Evolutionary conservation across 23 red algal genomes (phyloP).

Genomic region (Gracilaria vermiculophylla): DNA sequence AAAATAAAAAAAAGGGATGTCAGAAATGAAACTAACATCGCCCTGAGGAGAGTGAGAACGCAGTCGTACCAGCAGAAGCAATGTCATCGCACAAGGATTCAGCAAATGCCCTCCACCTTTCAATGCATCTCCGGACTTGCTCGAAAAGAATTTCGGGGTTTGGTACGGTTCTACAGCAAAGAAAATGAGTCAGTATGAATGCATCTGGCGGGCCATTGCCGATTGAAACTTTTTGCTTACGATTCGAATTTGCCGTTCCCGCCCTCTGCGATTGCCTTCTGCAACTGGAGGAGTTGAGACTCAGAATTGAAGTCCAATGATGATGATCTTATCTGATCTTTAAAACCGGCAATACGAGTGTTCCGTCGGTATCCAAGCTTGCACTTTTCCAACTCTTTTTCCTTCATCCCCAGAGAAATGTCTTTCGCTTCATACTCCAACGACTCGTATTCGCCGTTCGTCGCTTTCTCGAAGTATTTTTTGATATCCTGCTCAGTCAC

Average conservation of each 20-base stretch:
- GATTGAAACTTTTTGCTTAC: background rate
- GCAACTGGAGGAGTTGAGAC: background rate
- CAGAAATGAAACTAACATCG: background rate
- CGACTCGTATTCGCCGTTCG: background rate
- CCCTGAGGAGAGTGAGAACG: no score
- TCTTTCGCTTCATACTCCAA: background rate
- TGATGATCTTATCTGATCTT: background rate
- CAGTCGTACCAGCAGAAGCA: constrained; percentile 17
- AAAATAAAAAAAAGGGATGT: background rate
- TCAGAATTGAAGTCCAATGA: background rate
- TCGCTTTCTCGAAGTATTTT: background rate
- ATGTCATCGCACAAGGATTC: constrained; percentile 17
- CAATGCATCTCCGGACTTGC: background rate
- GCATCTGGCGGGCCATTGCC: background rate
- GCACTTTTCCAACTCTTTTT: background rate
- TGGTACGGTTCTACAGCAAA: background rate
- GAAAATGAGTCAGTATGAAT: background rate
- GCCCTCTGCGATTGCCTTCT: background rate
- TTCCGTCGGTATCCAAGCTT: background rate
- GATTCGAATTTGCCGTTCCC: constrained; percentile 16
- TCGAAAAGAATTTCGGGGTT: constrained; percentile 2
- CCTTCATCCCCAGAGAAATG: background rate
- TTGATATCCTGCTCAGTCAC: constrained; percentile 36
- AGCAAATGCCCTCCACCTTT: background rate
- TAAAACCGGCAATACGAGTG: background rate